A percentile compares a stretch with the other conserved stretches of the same genome.
phyloP scores from a whole-genome alignment of 2,329 filamentous ascomycete species.

The Plectosphaerella plurivora region DNA sequence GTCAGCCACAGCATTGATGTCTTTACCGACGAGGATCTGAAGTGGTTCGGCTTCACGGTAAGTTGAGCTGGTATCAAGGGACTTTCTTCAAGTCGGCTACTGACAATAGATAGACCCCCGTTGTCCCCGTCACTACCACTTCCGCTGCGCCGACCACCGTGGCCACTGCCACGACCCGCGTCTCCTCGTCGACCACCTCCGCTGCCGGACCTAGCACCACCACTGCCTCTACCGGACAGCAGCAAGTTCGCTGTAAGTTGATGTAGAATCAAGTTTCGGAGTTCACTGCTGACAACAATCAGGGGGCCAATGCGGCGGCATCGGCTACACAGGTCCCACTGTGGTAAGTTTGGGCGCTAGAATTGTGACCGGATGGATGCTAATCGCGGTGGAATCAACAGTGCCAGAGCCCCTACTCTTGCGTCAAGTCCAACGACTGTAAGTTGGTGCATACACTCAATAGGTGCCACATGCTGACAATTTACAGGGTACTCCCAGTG shows the following conservation, averaged over 20 bases:
- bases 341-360: background rate
- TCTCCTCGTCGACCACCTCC: background rate
- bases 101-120: constrained; percentile 2
- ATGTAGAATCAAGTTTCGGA: background rate
- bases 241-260: background rate
- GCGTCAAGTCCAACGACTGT: constrained; percentile 8
- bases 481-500: constrained; percentile 27
- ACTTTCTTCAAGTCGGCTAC: background rate
- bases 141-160: background rate
- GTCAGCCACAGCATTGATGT: constrained; percentile 11
- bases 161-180: constrained; percentile 2
- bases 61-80: too few species aligned
- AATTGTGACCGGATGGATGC: background rate
- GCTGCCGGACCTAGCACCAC: constrained; percentile 2
- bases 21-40: constrained; percentile 10
- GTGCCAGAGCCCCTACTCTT: constrained; percentile 6
- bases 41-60: constrained; percentile 11
- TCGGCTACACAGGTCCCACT: constrained; percentile 5
- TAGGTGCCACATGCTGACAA: background rate
- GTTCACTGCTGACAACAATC: background rate
- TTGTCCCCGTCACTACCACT: constrained; percentile 1
- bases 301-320: constrained; percentile 9
- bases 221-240: background rate
- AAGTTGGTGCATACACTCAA: background rate
- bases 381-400: background rate